Evolutionary conservation across 169 alveolate genomes (phyloP).

Genomic region (Plasmodium ovale): DNA sequence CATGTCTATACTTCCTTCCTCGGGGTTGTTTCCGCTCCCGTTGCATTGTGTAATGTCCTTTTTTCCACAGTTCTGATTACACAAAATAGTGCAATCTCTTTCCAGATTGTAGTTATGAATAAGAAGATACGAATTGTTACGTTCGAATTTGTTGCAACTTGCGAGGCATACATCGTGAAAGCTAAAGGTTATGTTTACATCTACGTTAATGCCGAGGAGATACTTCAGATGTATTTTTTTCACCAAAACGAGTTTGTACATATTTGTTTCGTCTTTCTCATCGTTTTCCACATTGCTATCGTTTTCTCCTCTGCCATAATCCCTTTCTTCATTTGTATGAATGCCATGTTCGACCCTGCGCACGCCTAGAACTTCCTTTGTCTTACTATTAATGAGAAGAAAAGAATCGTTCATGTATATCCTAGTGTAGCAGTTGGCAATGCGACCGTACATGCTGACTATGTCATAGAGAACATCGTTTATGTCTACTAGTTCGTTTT

Average conservation of each 20-base stretch:
- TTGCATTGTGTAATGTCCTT: background rate
- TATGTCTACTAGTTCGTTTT: constrained; percentile 60
- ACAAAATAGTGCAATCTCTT: constrained; percentile 5
- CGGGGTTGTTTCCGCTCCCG: no score
- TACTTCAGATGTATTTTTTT: constrained; percentile 51
- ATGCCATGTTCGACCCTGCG: background rate
- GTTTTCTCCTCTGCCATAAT: background rate
- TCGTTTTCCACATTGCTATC: background rate
- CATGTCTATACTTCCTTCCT: no score
- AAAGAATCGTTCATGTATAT: constrained; percentile 56
- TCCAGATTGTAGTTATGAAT: constrained; percentile 24
- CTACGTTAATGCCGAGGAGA: constrained; percentile 20
- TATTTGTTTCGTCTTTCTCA: constrained; percentile 18
- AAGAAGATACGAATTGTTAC: constrained; percentile 26
- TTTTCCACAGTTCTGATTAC: background rate
- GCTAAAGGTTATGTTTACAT: constrained; percentile 39
- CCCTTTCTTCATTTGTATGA: background rate
- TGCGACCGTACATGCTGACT: background rate
- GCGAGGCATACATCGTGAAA: constrained; percentile 66
- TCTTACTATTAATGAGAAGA: constrained; percentile 48
- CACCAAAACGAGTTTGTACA: constrained; percentile 45
- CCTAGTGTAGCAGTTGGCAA: constrained; percentile 46
- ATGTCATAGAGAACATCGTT: constrained; percentile 66
- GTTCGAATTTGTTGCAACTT: constrained; percentile 30
- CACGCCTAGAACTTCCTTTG: constrained; percentile 72